Evolutionary conservation across 2,329 filamentous ascomycete species (phyloP), one percentile per base, ranked within the genome.

Genomic region (Ophiostoma sp.): DNA sequence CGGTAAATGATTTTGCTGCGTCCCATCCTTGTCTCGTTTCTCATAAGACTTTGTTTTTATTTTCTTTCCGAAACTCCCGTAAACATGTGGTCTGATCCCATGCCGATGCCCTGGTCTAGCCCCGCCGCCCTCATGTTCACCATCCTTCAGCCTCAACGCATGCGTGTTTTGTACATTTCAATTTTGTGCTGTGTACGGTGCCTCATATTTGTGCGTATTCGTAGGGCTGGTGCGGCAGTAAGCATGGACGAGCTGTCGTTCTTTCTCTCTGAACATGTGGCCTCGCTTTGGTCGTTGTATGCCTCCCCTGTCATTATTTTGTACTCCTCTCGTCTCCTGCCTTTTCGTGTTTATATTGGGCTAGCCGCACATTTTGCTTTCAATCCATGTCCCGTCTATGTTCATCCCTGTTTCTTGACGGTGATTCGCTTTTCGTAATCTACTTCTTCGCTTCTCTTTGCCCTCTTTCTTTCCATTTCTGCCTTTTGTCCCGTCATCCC

Each of bases 271-370:
- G 31, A 33, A 12, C 19, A 39, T 39, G 57, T 28, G 61, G 61
- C 15, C 22, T 45, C 39, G 39, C 61, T 28, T 66, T 36, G 61
- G 39, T 36, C 61, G 22, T 17, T 28, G 39, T 25, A 11, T 15
- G n/a, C 28, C 5, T n/a, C 28, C 42, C 28, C 28, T 52, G 28
- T 52, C 9, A 7, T 11, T 36, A 9, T 25, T 25, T 33, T 50
- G 17, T 31, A 17, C 64, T 2, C n/a, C 17, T 36, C 7, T 36
- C n/a, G 28, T 19, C 28, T 55, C n/a, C 45, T n/a, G 8, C 19
- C 28, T 69, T 69, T 69, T 69, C 45, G 66, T 69, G 28, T 19
- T 69, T 69, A 69, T 52, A 55, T 69, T 69, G 66, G 66, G 25
- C 45, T 19, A 36, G 45, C 19, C 12, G 28, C 66, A n/a, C 25